These are phyloP conservation scores for Hymenoscyphus salicellus DNA, from an alignment of 2,329 filamentous ascomycete genomes.

Conservation along the genomic window DNA sequence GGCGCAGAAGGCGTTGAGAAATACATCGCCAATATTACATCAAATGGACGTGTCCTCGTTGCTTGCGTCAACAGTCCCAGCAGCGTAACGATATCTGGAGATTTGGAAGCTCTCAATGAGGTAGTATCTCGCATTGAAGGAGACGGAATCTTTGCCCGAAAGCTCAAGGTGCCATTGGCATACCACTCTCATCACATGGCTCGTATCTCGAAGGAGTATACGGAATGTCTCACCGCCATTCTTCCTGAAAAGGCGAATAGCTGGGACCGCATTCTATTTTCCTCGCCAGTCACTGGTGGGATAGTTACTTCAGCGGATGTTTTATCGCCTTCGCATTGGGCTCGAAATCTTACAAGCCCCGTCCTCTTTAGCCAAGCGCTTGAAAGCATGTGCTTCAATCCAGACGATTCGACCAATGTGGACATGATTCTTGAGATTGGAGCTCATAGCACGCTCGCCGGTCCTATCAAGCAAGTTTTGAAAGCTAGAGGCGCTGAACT, in stretches of 20 bases:
- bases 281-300: background rate
- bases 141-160: conserved; percentile 35
- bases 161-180: conserved; percentile 38
- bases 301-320: background rate
- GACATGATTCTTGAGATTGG: conserved; percentile 21
- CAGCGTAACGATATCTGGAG: conserved; percentile 25
- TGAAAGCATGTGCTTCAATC: background rate
- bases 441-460: conserved; percentile 16
- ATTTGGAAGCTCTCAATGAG: conserved; percentile 13
- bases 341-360: background rate
- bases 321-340: background rate
- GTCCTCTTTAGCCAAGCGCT: background rate
- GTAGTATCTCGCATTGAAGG: conserved; percentile 9
- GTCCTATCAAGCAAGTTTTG: conserved; percentile 18
- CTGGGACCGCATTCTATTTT: background rate
- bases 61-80: conserved; percentile 34
- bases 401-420: background rate
- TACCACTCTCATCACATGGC: conserved; percentile 41
- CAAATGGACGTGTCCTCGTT: conserved; percentile 25
- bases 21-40: conserved; percentile 1
- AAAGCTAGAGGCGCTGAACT: conserved; percentile 12
- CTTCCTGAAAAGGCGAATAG: background rate
- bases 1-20: conserved; percentile 21
- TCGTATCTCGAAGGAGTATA: background rate
- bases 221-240: background rate